A percentile compares a stretch with the other conserved stretches of the same genome.
Evolutionary conservation across 495 filamentous ascomycete species (phyloP).

Genomic region (Bacidia gigantensis): DNA sequence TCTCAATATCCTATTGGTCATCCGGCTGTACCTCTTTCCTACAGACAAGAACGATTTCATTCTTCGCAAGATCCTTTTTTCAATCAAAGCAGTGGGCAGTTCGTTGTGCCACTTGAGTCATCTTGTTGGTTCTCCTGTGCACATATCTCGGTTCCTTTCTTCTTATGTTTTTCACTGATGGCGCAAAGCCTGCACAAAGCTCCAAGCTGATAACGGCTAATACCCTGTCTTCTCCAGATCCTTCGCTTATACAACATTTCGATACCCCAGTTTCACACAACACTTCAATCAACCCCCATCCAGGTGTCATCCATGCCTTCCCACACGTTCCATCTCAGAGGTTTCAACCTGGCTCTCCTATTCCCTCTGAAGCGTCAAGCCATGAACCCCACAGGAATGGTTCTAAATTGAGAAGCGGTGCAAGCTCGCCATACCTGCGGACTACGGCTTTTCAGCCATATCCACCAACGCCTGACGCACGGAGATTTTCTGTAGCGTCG

Average conservation of each 20-base stretch:
- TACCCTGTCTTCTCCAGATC: conserved; percentile 32
- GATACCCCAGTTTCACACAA: conserved; percentile 24
- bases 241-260: conserved; percentile 43
- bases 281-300: conserved; percentile 18
- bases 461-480: conserved; percentile 21
- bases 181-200: neutral
- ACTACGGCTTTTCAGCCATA: conserved; percentile 24
- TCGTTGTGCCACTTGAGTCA: conserved; percentile 44
- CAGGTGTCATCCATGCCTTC: conserved; percentile 12
- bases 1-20: conserved; percentile 17
- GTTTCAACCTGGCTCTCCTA: conserved; percentile 25
- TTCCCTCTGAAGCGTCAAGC: conserved; percentile 19
- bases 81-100: conserved; percentile 47
- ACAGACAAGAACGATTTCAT: conserved; percentile 11
- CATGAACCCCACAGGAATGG: conserved; percentile 21
- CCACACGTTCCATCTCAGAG: conserved; percentile 14
- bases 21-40: conserved; percentile 14
- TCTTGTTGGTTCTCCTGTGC: conserved; percentile 49
- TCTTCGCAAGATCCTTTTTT: conserved; percentile 33
- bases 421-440: conserved; percentile 29
- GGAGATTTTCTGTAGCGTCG: conserved; percentile 43
- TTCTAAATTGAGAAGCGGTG: conserved; percentile 19
- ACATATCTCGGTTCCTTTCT: conserved; percentile 3
- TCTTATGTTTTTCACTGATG: neutral
- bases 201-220: conserved; percentile 2